Percentiles rank a stretch among this genome's conserved stretches.
phyloP scores from a whole-genome alignment of 2,329 filamentous ascomycete genomes.

The Pseudogymnoascus sp. region DNA sequence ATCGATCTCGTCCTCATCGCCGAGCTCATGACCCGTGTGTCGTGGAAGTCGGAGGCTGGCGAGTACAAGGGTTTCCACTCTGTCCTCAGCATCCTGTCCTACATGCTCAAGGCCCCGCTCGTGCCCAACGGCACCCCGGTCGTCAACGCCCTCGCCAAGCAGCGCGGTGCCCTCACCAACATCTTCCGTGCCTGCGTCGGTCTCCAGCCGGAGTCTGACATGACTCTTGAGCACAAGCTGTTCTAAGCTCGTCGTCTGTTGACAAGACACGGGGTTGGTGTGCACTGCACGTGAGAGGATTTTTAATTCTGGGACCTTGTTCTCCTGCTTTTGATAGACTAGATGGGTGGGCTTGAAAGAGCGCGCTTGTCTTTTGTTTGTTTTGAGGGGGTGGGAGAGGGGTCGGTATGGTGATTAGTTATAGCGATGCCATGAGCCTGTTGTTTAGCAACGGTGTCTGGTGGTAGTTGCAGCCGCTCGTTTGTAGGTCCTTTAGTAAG shows the following conservation, averaged over 20 bases:
- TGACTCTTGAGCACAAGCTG: constrained; percentile 98
- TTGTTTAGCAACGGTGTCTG: background rate
- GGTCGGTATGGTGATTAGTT: background rate
- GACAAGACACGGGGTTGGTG: background rate
- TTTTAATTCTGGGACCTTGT: background rate
- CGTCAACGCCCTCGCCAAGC: constrained; percentile 91
- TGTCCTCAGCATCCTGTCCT: constrained; percentile 92
- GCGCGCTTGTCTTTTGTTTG: background rate
- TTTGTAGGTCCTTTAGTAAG: background rate
- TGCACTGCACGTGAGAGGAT: background rate
- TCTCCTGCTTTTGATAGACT: background rate
- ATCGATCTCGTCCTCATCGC: constrained; percentile 89
- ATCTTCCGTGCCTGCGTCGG: constrained; percentile 98
- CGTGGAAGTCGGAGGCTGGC: constrained; percentile 65
- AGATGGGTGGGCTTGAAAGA: background rate
- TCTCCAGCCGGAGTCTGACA: constrained; percentile 93
- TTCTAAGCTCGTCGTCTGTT: constrained; percentile 44
- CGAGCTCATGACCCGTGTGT: constrained; percentile 97
- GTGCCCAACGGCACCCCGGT: constrained; percentile 93
- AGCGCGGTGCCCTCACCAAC: constrained; percentile 88
- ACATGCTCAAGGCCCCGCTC: constrained; percentile 96
- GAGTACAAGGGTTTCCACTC: constrained; percentile 94
- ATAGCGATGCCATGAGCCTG: constrained; percentile 1
- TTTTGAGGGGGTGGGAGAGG: background rate
- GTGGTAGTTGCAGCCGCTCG: constrained; percentile 3